Percentiles rank a stretch among this genome's conserved stretches.
phyloP scores from a whole-genome alignment of 768 basidiomycete genomes.

The Pholiota microspora region DNA sequence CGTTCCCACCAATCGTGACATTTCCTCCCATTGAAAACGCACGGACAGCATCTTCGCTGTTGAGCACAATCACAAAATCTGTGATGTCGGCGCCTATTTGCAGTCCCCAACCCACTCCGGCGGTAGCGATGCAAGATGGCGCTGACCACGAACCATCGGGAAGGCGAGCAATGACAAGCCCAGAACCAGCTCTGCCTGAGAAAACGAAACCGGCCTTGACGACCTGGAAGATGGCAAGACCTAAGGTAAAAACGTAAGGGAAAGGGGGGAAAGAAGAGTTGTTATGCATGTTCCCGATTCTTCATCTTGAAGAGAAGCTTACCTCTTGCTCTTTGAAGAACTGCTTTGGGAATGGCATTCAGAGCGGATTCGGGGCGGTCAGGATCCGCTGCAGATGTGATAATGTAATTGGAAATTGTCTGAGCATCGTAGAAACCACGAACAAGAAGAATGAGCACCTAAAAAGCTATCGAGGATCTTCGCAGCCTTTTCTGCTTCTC shows the following conservation, averaged over 20 bases:
- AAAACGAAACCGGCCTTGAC: constrained; percentile 94
- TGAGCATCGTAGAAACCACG: background rate
- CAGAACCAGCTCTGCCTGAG: constrained; percentile 92
- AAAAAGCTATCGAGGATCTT: constrained; percentile 89
- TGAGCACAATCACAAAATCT: constrained; percentile 96
- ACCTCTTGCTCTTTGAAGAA: constrained; percentile 89
- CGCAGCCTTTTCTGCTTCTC: constrained; percentile 92
- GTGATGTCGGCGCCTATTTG: constrained; percentile 96
- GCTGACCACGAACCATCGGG: constrained; percentile 97
- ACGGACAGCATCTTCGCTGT: constrained; percentile 92
- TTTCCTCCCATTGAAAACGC: constrained; percentile 97
- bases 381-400: constrained; percentile 67
- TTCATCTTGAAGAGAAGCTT: background rate
- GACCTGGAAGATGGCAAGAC: constrained; percentile 93
- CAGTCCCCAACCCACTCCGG: constrained; percentile 91
- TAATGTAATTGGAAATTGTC: constrained; percentile 5
- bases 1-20: constrained; percentile 90
- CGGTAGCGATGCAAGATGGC: constrained; percentile 95
- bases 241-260: constrained; percentile 35
- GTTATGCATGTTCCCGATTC: background rate
- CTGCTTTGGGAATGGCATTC: constrained; percentile 91
- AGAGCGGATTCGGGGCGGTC: constrained; percentile 85
- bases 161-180: constrained; percentile 87
- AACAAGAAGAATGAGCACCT: constrained; percentile 42
- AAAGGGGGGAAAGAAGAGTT: background rate